Conservation (phyloP, 2,329 filamentous ascomycete species). For the Tolypocladium paradoxum region DNA sequence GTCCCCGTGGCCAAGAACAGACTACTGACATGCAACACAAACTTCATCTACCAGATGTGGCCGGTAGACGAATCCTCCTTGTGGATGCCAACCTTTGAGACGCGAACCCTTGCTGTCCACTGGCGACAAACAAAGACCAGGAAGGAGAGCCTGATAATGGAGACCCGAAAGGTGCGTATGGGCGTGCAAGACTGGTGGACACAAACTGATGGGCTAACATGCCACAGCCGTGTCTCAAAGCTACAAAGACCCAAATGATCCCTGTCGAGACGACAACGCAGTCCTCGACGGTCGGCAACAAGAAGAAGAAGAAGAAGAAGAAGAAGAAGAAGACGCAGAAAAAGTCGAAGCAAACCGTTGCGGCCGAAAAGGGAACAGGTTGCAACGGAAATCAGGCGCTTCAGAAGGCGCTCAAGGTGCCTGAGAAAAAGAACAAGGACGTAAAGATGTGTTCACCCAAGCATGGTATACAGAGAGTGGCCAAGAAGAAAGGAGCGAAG, state of each 20-base stretch:
- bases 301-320: not conserved
- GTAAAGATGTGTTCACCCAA: no score
- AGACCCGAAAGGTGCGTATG: not conserved
- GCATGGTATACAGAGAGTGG: no score
- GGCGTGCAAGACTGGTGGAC: not conserved
- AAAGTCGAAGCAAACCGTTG: no score
- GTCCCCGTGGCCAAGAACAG: not conserved
- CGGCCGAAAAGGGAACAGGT: no score
- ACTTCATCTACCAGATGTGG: not conserved
- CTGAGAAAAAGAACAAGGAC: no score
- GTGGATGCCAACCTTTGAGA: not conserved
- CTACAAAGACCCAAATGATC: not conserved
- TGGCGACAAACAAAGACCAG: not conserved
- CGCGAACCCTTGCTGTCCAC: not conserved
- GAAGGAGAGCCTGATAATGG: no score
- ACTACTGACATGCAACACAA: constrained; percentile 1
- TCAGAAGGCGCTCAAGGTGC: no score
- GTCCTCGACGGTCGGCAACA: not conserved
- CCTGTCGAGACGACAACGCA: not conserved
- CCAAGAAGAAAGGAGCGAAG: no score
- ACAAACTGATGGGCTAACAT: not conserved
- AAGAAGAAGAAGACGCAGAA: not conserved
- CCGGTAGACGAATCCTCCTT: not conserved
- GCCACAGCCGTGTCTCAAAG: not conserved
- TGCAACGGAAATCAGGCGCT: no score